Base-by-base conservation (phyloP, 139 green algal species). In the Dunaliella primolecta region DNA sequence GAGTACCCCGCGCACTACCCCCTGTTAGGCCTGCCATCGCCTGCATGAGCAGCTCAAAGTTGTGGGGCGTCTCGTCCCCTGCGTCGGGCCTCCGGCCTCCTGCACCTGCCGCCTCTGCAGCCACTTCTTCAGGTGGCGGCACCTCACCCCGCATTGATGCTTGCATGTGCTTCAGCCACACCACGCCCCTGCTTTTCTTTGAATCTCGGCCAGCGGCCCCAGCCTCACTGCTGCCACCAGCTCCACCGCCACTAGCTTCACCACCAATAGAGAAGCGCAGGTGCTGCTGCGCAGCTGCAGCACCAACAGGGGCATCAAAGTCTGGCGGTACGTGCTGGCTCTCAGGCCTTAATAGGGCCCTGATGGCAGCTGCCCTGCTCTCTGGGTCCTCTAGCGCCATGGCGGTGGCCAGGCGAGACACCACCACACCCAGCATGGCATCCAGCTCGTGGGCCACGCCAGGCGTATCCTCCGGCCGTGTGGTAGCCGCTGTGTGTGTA, bases 401-500 rank as follows among this genome's bases (percentile, higher is more conserved):
- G 0, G 84, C 78, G 24, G 77, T 77, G 23, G 32, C 71, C 15
- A 88, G 21, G 36, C 79, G 33, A 3, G 87, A 80, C 2, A 90
- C 55, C 15, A 85, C 71, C 21, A 1, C 25, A 31, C 87, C 87
- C 15, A 90, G 21, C 25, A 90, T 82, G 24, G 82, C 84, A 79
- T 90, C 87, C 70, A 90, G 30, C 29, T 82, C 81, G 24, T 86
- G 2, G 2, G 75, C 57, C 2, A 74, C 82, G 27, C 25, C 29
- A 7, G 70, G 80, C 1, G 46, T 64, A 15, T 85, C 78, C 78
- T 90, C 84, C 3, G 87, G 87, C 33, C 87, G 84, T 0, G 30
- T 46, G 37, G 81, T 70, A 30, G 80, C 75, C 29, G 75, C 75
- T 33, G n/a, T 64, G 46, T 64, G 15, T 64, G 46, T 64, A 35